These are phyloP conservation scores for Teunomyces stri DNA, from an alignment of 805 yeast species.

Conservation along the genomic window DNA sequence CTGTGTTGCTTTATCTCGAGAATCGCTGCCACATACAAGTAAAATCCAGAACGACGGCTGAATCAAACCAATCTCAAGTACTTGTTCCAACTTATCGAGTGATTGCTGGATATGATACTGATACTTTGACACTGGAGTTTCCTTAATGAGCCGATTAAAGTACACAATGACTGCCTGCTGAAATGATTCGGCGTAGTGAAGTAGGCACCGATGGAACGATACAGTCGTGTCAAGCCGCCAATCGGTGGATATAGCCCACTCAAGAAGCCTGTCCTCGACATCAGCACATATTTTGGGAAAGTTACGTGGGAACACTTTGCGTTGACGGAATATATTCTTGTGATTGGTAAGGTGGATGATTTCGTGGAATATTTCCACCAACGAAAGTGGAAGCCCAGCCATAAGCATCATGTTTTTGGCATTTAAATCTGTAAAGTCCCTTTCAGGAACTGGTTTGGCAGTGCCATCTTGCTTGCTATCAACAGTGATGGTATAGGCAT, in stretches of 20 bases:
- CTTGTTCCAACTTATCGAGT: background rate
- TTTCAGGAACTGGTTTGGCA: background rate
- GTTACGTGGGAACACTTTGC: conserved; percentile 47
- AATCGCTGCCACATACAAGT: conserved; percentile 41
- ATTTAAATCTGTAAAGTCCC: background rate
- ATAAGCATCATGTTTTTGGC: conserved; percentile 17
- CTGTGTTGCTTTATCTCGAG: conserved; percentile 27
- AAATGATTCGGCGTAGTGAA: conserved; percentile 35
- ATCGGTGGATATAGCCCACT: conserved; percentile 40
- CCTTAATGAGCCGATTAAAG: conserved; percentile 45
- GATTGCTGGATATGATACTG: conserved; percentile 5
- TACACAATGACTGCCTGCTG: conserved; percentile 45
- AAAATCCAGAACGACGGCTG: conserved; percentile 50
- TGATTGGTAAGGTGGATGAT: conserved; percentile 50
- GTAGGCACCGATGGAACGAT: conserved; percentile 39
- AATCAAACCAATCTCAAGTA: conserved; percentile 12
- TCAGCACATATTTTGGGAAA: conserved; percentile 57
- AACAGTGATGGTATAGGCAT: conserved; percentile 11
- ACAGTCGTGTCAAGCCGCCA: conserved; percentile 36
- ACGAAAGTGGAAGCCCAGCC: conserved; percentile 48
- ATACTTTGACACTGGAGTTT: conserved; percentile 1
- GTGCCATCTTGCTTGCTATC: conserved; percentile 8
- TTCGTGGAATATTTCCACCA: conserved; percentile 46
- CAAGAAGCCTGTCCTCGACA: conserved; percentile 46
- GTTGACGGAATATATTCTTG: conserved; percentile 42